Conservation (phyloP, 2,329 filamentous ascomycete species). For the Decorospora gaudefroyi region DNA sequence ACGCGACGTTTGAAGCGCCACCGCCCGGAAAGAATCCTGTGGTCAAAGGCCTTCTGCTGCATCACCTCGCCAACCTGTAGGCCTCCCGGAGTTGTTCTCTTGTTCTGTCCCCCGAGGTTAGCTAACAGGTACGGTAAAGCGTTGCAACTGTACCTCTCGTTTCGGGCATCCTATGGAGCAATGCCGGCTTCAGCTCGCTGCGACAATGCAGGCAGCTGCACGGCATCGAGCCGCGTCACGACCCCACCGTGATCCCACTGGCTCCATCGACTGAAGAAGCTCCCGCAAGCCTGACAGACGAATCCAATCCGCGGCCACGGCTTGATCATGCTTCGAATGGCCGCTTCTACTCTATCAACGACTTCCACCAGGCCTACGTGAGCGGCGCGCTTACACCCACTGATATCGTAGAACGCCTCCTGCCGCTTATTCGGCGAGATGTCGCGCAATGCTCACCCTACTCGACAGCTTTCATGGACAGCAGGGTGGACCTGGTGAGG, state of each 20-base stretch:
- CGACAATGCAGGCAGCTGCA: slow-evolving; percentile 60
- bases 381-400: slow-evolving; percentile 71
- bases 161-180: slow-evolving; percentile 69
- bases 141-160: slow-evolving; percentile 64
- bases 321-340: slow-evolving; percentile 18
- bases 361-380: slow-evolving; percentile 77
- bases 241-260: slow-evolving; percentile 62
- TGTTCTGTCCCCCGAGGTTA: slow-evolving; percentile 3
- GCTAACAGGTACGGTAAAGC: slow-evolving; percentile 48
- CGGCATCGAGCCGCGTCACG: slow-evolving; percentile 58
- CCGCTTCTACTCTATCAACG: slow-evolving; percentile 62
- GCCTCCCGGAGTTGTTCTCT: slow-evolving; percentile 24
- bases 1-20: slow-evolving; percentile 43
- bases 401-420: slow-evolving; percentile 70
- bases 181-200: slow-evolving; percentile 67
- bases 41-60: slow-evolving; percentile 67
- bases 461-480: slow-evolving; percentile 73
- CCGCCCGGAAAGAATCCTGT: slow-evolving; percentile 65
- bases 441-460: slow-evolving; percentile 61
- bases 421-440: slow-evolving; percentile 71
- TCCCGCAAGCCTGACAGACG: slow-evolving; percentile 27
- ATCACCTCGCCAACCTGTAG: slow-evolving; percentile 65
- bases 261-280: slow-evolving; percentile 21
- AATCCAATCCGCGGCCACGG: slow-evolving; percentile 29
- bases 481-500: slow-evolving; percentile 64